Evolutionary conservation across 1,284 basidiomycete species (phyloP), one percentile per base, ranked within the genome.

Genomic region (Fereydounia khargensis): DNA sequence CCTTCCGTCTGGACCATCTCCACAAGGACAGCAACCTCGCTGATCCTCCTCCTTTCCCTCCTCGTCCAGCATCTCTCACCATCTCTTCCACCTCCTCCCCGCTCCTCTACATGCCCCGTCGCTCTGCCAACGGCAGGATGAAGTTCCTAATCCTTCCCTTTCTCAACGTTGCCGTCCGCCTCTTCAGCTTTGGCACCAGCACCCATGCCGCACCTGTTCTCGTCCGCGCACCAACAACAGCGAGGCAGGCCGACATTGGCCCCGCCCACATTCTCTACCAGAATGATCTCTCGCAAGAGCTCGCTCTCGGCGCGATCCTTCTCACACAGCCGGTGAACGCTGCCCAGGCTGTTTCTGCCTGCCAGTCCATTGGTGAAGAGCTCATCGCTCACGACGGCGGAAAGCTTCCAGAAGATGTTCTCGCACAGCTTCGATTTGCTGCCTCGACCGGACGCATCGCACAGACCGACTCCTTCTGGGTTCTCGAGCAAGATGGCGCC

Each of bases 231-330:
- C n/a, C n/a, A n/a, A n/a, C n/a, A n/a, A n/a, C n/a, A n/a, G n/a
- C n/a, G n/a, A n/a, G n/a, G 8, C 51, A 54, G 19, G 30, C 47
- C 17, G 38, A 47, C 14, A 24, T 59, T 16, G 56, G 56, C 3
- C 43, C 58, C 19, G 41, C 55, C 27, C 51, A 64, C 18, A 50
- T 66, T 38, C 64, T 69, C 30, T 56, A 37, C 32, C 64, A 66
- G 42, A 69, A 69, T 31, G 66, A 69, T 34, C 57, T 69, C 19
- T 49, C 49, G 40, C 45, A 18, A 33, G 53, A 51, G 27, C 36
- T 54, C 20, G 44, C 48, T 18, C 58, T 53, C 17, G 54, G 61
- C 8, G 66, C 66, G 10, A 28, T 69, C n/a, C 52, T 66, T 3
- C 42, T 64, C 6, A 42, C 39, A 10, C 43, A 51, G 16, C 27